Evolutionary conservation across 2,329 filamentous ascomycete species (phyloP), one percentile per base, ranked within the genome.

Genomic region (Aspergillus alliaceus): DNA sequence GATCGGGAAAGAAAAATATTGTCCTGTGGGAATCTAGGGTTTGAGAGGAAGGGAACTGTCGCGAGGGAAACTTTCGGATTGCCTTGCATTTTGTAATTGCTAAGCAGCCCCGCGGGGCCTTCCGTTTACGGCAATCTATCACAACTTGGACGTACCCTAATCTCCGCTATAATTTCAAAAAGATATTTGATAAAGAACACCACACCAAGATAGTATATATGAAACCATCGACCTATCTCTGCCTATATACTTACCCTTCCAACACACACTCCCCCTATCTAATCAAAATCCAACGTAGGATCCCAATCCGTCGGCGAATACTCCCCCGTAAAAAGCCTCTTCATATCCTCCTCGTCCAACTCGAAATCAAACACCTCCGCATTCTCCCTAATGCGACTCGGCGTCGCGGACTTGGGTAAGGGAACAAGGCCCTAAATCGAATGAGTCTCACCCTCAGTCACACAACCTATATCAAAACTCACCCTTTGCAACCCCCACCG

Each of bases 401-500:
- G 80, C 0, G 82, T 87, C 12, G 82, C 82, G 11, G 84, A 86
- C 65, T 87, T 87, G 0, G 85, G 85, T 37, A 88, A 73, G n/a
- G 85, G 84, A 50, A 87, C 80, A 64, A 86, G 86, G 8, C 83
- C 83, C 81, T 84, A 53, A n/a, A n/a, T n/a, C n/a, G n/a, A n/a
- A n/a, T n/a, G n/a, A n/a, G n/a, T n/a, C n/a, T n/a, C n/a, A n/a
- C n/a, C n/a, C n/a, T n/a, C n/a, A n/a, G n/a, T n/a, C n/a, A n/a
- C n/a, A n/a, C n/a, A n/a, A n/a, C n/a, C n/a, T n/a, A n/a, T 22
- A 37, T 6, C 22, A 79, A 57, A 78, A 83, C 22, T 83, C 79
- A 69, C 88, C 91, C 80, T 95, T 72, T 95, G 90, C 61, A 93
- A 73, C 54, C 85, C 88, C 90, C 90, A 95, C 54, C 89, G 83